Percentiles rank a stretch among this genome's conserved stretches.
Evolutionary conservation across 2,329 filamentous ascomycete species (phyloP).

Genomic region (Coleophoma eucalyptorum): DNA sequence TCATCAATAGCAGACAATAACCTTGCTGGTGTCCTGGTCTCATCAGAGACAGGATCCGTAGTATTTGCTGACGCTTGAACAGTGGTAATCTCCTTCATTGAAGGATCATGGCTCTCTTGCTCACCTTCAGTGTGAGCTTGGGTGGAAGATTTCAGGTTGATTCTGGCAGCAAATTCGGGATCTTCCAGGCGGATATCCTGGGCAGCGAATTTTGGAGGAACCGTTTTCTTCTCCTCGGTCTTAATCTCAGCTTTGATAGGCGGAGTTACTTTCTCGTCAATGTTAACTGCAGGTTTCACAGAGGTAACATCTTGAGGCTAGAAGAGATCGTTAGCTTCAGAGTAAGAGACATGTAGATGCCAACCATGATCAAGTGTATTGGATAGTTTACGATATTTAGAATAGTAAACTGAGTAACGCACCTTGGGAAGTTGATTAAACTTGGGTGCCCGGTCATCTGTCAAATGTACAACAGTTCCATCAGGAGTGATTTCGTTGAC

Average conservation of each 20-base stretch:
- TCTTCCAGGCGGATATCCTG: not conserved
- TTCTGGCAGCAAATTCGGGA: not conserved
- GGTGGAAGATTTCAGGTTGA: not conserved
- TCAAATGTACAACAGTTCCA: constrained; percentile 61
- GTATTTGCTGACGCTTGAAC: not conserved
- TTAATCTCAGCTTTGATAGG: not conserved
- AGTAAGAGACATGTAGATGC: too few relatives aligned
- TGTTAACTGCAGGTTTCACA: too few relatives aligned
- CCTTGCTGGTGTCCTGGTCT: constrained; percentile 16
- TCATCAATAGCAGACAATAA: constrained; percentile 39
- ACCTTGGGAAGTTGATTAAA: constrained; percentile 7
- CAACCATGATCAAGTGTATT: too few relatives aligned
- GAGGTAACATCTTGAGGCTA: too few relatives aligned
- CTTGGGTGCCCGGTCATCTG: constrained; percentile 26
- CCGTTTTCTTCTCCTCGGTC: not conserved
- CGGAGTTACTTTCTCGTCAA: too few relatives aligned
- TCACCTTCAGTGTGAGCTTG: not conserved
- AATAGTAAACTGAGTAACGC: not conserved
- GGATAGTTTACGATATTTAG: not conserved
- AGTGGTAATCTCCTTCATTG: not conserved
- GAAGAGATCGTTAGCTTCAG: too few relatives aligned
- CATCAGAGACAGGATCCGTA: not conserved
- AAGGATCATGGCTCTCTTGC: not conserved
- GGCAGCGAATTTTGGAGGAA: not conserved
- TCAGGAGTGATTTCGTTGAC: constrained; percentile 67